phyloP scores from a whole-genome alignment of 1,139 yeast species.

The Arxiozyma bovina region DNA sequence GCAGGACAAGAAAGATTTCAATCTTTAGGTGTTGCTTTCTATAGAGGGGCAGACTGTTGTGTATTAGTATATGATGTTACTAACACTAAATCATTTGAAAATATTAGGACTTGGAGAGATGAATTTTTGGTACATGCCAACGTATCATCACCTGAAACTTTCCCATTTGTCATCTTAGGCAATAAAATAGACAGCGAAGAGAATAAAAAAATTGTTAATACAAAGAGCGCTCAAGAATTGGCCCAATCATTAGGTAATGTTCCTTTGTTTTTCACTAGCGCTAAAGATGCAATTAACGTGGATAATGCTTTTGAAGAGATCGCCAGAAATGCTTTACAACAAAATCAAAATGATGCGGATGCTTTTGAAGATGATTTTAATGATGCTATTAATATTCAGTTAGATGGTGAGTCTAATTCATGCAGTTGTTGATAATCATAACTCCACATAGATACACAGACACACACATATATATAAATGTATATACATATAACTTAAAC shows the following conservation, averaged over 20 bases:
- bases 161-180: conserved; percentile 91
- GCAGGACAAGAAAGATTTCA: conserved; percentile 99
- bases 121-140: conserved; percentile 91
- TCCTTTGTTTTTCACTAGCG: conserved; percentile 91
- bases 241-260: conserved; percentile 82
- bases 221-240: conserved; percentile 77
- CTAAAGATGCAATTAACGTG: conserved; percentile 88
- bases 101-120: conserved; percentile 86
- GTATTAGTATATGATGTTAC: conserved; percentile 93
- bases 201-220: conserved; percentile 69
- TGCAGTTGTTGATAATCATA: conserved; percentile 55
- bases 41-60: conserved; percentile 97
- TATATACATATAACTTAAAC: background rate
- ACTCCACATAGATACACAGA: background rate
- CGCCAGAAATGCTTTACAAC: conserved; percentile 88
- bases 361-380: conserved; percentile 88
- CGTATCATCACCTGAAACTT: conserved; percentile 85
- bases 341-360: conserved; percentile 80
- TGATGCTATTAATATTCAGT: conserved; percentile 89
- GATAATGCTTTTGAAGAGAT: conserved; percentile 94
- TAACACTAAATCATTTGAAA: conserved; percentile 84
- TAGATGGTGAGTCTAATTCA: conserved; percentile 68
- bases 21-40: conserved; percentile 92
- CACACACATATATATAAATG: background rate
- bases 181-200: conserved; percentile 95